These are phyloP conservation scores for Hylodesmum podocarpum DNA, from an alignment of 306 rosid species.

Conservation along the genomic window DNA sequence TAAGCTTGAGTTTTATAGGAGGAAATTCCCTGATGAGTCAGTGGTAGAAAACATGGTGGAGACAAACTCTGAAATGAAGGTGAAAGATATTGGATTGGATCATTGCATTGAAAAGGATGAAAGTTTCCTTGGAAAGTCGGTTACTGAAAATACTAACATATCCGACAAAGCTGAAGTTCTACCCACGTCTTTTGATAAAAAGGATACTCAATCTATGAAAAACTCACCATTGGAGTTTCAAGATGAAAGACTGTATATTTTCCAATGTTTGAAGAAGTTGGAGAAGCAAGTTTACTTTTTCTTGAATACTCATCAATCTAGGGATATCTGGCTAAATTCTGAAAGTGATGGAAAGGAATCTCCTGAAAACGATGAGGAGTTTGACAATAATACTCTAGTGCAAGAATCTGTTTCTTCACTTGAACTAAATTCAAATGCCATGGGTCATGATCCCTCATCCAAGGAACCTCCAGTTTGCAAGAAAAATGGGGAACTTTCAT, in stretches of 20 bases:
- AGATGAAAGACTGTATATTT: slow-evolving; percentile 59
- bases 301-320: slow-evolving; percentile 32
- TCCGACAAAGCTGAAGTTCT: slow-evolving; percentile 36
- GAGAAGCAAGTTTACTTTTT: slow-evolving; percentile 65
- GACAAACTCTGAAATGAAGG: slow-evolving; percentile 50
- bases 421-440: slow-evolving; percentile 15
- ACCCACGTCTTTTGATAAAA: slow-evolving; percentile 20
- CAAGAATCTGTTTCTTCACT: slow-evolving; percentile 42
- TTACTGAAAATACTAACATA: slow-evolving; percentile 33
- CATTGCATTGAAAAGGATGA: slow-evolving; percentile 37
- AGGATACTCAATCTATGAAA: slow-evolving; percentile 32
- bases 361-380: slow-evolving; percentile 28
- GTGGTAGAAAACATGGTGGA: slow-evolving; percentile 36
- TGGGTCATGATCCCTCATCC: slow-evolving; percentile 22
- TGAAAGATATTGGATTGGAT: slow-evolving; percentile 77
- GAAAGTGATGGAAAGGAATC: slow-evolving; percentile 32
- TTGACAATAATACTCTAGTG: slow-evolving; percentile 17
- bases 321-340: slow-evolving; percentile 30
- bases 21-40: slow-evolving; percentile 53
- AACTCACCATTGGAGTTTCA: slow-evolving; percentile 47
- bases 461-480: slow-evolving; percentile 34
- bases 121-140: slow-evolving; percentile 26
- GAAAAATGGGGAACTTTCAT: slow-evolving; percentile 38
- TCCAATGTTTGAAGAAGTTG: slow-evolving; percentile 59
- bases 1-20: slow-evolving; percentile 58